phyloP scores from a whole-genome alignment of 768 basidiomycete genomes.

The Leccinum subgranulosum region DNA sequence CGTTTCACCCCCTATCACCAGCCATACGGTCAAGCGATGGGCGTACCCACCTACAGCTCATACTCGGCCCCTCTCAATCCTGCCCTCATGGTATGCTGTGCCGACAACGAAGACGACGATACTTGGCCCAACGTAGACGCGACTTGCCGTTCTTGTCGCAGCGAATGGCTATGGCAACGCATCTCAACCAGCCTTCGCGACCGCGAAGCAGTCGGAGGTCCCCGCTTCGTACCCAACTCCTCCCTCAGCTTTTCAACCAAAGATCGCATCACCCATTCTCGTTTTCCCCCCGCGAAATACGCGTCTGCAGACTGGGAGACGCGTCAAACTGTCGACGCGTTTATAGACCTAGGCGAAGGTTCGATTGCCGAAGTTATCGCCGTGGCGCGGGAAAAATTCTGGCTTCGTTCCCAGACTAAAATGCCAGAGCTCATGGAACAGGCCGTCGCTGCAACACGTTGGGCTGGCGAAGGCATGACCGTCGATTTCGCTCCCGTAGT shows the following conservation, averaged over 20 bases:
- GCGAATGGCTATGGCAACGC: conserved; percentile 62
- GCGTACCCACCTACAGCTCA: conserved; percentile 23
- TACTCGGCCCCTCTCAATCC: conserved; percentile 25
- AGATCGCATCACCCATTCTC: conserved; percentile 17
- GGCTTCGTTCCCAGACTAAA: conserved; percentile 64
- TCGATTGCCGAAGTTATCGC: conserved; percentile 56
- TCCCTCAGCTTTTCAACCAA: conserved; percentile 14
- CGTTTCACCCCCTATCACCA: conserved; percentile 33
- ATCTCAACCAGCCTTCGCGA: conserved; percentile 48
- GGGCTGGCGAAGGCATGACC: conserved; percentile 35
- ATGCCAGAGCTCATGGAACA: conserved; percentile 65
- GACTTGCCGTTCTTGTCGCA: conserved; percentile 66
- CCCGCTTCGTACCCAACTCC: conserved; percentile 25
- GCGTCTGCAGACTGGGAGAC: conserved; percentile 59
- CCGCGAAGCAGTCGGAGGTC: conserved; percentile 56
- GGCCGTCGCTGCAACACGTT: conserved; percentile 58
- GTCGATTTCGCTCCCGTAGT: conserved; percentile 24
- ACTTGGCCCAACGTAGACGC: conserved; percentile 62
- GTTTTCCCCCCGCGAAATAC: conserved; percentile 28
- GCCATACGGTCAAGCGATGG: conserved; percentile 25
- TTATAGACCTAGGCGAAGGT: conserved; percentile 72
- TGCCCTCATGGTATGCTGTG: conserved; percentile 42
- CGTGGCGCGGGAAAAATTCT: conserved; percentile 66
- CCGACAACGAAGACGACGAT: conserved; percentile 72
- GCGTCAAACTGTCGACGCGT: conserved; percentile 64